Conservation (phyloP, 768 basidiomycete genomes). For the Cyclocybe cylindracea region DNA sequence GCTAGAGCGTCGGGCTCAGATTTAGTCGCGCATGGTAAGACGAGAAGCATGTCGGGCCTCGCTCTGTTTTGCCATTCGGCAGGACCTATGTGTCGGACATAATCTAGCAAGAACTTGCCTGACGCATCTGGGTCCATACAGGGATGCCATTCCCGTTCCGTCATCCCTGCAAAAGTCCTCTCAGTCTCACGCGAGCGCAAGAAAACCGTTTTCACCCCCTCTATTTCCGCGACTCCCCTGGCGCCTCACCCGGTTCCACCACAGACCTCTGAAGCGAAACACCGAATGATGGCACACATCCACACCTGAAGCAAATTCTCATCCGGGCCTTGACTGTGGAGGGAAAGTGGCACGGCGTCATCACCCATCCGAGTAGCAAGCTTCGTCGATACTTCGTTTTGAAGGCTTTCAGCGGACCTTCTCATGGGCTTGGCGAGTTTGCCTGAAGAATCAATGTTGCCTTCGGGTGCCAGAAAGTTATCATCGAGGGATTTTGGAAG, state of each 20-base stretch:
- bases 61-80: background rate
- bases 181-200: background rate
- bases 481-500: background rate
- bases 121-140: background rate
- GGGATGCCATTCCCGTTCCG: background rate
- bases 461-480: background rate
- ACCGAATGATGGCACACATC: constrained; percentile 1
- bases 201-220: background rate
- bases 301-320: constrained; percentile 1
- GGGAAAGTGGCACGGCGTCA: background rate
- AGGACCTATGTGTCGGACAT: background rate
- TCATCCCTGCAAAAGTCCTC: background rate
- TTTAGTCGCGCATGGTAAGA: too few relatives aligned
- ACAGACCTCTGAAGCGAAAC: constrained; percentile 5
- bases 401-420: background rate
- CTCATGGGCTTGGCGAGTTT: background rate
- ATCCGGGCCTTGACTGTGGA: background rate
- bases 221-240: constrained; percentile 7
- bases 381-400: background rate
- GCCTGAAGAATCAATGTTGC: background rate
- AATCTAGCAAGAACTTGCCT: background rate
- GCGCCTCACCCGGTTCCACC: constrained; percentile 1
- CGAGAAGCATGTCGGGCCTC: too few relatives aligned
- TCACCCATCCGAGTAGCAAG: background rate
- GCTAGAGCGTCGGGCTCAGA: too few relatives aligned